A percentile compares a stretch with the other conserved stretches of the same genome.
phyloP scores from a whole-genome alignment of 495 filamentous ascomycete species.

The Xylaria nigripes region DNA sequence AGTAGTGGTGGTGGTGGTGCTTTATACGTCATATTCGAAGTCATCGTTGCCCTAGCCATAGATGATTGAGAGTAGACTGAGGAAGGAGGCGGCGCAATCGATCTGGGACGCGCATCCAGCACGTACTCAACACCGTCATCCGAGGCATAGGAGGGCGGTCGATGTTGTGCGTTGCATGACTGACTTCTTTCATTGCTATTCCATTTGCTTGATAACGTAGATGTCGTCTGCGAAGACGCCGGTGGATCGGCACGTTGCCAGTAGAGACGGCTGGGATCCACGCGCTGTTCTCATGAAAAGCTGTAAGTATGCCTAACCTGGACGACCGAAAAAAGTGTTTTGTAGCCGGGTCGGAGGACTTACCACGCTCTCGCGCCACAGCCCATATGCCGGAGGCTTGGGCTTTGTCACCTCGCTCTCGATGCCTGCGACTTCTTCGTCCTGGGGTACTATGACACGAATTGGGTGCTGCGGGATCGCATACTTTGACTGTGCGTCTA shows the following conservation, averaged over 20 bases:
- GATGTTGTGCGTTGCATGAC: slow-evolving; percentile 20
- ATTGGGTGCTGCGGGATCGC: slow-evolving; percentile 56
- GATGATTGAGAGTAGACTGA: slow-evolving; percentile 1
- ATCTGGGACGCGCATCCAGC: slow-evolving; percentile 51
- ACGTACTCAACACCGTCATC: slow-evolving; percentile 65
- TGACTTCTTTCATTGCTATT: slow-evolving; percentile 17
- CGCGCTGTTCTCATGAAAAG: slow-evolving; percentile 41
- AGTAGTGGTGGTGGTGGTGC: slow-evolving; percentile 30
- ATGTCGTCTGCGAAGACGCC: not conserved
- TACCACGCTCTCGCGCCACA: slow-evolving; percentile 78
- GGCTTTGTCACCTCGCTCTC: slow-evolving; percentile 45
- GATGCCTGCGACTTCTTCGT: slow-evolving; percentile 52
- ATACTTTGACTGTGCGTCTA: slow-evolving; percentile 24
- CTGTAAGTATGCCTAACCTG: slow-evolving; percentile 15
- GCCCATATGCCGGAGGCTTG: slow-evolving; percentile 79
- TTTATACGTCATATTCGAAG: slow-evolving; percentile 22
- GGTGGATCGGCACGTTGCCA: slow-evolving; percentile 55
- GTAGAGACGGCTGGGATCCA: slow-evolving; percentile 71
- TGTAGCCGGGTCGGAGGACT: slow-evolving; percentile 25
- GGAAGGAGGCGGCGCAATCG: slow-evolving; percentile 31
- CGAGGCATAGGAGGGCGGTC: slow-evolving; percentile 64
- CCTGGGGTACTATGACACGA: slow-evolving; percentile 50
- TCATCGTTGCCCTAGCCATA: not conserved
- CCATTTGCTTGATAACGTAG: slow-evolving; percentile 10
- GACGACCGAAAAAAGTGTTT: not conserved